Evolutionary conservation across 2,329 filamentous ascomycete species (phyloP).

Genomic region (Fusarium begoniae): DNA sequence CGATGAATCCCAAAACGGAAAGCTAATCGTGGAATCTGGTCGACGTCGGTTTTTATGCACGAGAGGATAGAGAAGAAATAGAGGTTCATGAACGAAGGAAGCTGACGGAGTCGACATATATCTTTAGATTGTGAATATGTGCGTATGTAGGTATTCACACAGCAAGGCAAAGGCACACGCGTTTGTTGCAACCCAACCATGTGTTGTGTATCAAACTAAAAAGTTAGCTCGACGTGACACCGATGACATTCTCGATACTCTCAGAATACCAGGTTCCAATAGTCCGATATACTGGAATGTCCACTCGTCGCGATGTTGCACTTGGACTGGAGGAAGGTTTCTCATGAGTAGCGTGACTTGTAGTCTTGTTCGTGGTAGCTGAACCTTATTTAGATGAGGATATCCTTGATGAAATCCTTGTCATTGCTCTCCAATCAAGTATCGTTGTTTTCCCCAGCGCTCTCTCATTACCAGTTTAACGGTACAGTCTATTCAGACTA

Average conservation of each 20-base stretch:
- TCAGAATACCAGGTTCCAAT: background rate
- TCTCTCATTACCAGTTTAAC: slow-evolving; percentile 12
- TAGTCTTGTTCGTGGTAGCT: slow-evolving; percentile 6
- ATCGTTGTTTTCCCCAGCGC: slow-evolving; percentile 1
- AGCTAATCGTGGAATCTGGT: slow-evolving; percentile 36
- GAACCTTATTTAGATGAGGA: slow-evolving; percentile 39
- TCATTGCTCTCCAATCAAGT: slow-evolving; percentile 34
- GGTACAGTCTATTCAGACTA: slow-evolving; percentile 18
- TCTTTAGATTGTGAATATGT: slow-evolving; percentile 1
- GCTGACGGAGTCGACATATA: background rate
- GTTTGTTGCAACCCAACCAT: background rate
- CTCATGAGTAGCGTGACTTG: slow-evolving; percentile 16
- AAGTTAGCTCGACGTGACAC: background rate
- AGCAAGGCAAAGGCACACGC: background rate
- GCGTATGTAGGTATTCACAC: background rate
- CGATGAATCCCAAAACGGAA: slow-evolving; percentile 40
- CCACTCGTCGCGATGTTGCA: background rate
- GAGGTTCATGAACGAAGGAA: background rate
- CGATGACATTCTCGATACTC: background rate
- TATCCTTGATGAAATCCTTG: slow-evolving; percentile 17
- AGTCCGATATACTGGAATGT: background rate
- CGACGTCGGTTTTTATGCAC: slow-evolving; percentile 25
- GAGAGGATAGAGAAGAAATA: slow-evolving; percentile 1
- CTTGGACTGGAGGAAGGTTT: slow-evolving; percentile 9
- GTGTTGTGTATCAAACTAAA: background rate